Percentiles rank a stretch among this genome's conserved stretches.
These are phyloP conservation scores for Myxozyma mucilagina DNA, from an alignment of 805 yeast genomes.

Conservation along the genomic window DNA sequence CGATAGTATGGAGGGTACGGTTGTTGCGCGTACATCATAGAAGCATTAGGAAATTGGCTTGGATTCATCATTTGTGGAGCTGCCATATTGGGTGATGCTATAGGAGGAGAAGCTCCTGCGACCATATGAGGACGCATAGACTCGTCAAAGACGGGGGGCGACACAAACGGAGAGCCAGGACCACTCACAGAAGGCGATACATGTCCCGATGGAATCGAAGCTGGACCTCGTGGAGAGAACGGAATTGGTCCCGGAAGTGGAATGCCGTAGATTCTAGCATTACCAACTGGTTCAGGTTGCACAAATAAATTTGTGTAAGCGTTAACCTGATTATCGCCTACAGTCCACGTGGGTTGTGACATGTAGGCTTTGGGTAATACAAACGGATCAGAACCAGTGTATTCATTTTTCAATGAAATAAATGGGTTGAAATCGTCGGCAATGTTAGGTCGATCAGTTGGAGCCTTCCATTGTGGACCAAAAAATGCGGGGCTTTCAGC, in stretches of 20 bases:
- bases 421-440: conserved; percentile 29
- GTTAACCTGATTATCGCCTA: conserved; percentile 4
- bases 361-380: conserved; percentile 20
- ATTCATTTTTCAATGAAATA: conserved; percentile 16
- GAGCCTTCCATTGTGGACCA: conserved; percentile 10
- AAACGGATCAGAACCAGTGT: conserved; percentile 17
- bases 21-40: conserved; percentile 23
- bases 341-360: conserved; percentile 25
- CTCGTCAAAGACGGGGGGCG: conserved; percentile 21
- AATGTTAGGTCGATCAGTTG: conserved; percentile 11
- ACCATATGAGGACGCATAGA: conserved; percentile 18
- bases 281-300: conserved; percentile 16
- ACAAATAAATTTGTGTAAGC: conserved; percentile 14
- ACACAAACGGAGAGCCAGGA: conserved; percentile 18
- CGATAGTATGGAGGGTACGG: conserved; percentile 15
- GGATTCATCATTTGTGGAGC: conserved; percentile 24
- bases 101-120: conserved; percentile 22
- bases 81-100: conserved; percentile 21
- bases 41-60: conserved; percentile 11
- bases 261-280: conserved; percentile 16
- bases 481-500: conserved; percentile 25
- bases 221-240: conserved; percentile 25
- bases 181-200: conserved; percentile 23
- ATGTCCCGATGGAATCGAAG: conserved; percentile 14
- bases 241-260: conserved; percentile 26